A percentile compares a stretch with the other conserved stretches of the same genome.
These are phyloP conservation scores for Xeromyces bisporus DNA, from an alignment of 495 filamentous ascomycete genomes.

Conservation along the genomic window DNA sequence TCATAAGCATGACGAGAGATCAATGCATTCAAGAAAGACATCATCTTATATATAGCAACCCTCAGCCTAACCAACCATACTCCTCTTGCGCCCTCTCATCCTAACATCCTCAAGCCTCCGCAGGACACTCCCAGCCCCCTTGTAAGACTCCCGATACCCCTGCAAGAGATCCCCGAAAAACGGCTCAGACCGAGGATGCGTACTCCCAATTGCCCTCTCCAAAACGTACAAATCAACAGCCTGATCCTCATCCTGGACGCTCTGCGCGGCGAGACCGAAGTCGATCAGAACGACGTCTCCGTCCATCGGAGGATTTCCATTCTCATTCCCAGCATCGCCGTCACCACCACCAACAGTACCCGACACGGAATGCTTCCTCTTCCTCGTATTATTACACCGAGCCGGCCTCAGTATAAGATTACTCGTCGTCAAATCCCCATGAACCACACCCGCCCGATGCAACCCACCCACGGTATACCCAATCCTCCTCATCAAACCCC, in stretches of 20 bases:
- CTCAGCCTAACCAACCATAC: constrained; percentile 63
- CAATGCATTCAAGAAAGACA: neutral
- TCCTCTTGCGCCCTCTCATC: constrained; percentile 91
- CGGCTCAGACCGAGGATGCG: constrained; percentile 71
- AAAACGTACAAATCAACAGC: constrained; percentile 96
- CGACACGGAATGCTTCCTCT: no score
- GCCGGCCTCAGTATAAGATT: constrained; percentile 67
- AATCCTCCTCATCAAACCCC: constrained; percentile 50
- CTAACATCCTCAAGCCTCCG: constrained; percentile 83
- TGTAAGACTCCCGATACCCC: constrained; percentile 43
- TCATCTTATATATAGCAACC: neutral
- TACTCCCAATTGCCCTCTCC: constrained; percentile 89
- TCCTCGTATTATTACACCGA: no score
- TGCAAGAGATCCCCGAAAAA: constrained; percentile 50
- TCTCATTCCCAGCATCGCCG: constrained; percentile 15
- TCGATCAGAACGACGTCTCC: constrained; percentile 87
- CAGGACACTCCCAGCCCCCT: constrained; percentile 42
- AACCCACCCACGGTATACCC: constrained; percentile 60
- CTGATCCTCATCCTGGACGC: constrained; percentile 73
- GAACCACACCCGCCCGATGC: constrained; percentile 69
- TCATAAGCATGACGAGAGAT: no score
- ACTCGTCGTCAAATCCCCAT: constrained; percentile 94
- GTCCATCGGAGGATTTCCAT: constrained; percentile 15
- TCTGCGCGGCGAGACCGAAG: constrained; percentile 79
- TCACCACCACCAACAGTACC: no score